Percentiles rank a stretch among this genome's conserved stretches.
phyloP scores from a whole-genome alignment of 495 filamentous ascomycete species.

The Mycothermus thermophilus region DNA sequence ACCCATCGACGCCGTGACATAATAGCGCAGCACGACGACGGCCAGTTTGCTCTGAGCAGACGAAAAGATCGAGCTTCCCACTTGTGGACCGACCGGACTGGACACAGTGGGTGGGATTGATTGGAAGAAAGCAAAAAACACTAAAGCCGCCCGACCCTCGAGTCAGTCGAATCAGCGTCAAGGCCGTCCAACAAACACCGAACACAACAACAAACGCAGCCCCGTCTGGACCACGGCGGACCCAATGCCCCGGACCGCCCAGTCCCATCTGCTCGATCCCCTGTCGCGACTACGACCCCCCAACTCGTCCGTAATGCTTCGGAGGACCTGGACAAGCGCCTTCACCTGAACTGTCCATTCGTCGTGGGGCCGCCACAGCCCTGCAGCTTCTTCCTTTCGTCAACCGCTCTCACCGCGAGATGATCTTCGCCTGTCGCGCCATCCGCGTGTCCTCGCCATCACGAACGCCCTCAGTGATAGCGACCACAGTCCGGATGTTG shows the following conservation, averaged over 20 bases:
- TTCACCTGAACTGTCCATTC: background rate
- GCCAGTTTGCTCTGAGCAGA: constrained; percentile 1
- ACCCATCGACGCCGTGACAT: constrained; percentile 8
- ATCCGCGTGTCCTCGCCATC: constrained; percentile 4
- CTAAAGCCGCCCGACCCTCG: too few relatives aligned
- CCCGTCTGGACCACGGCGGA: too few relatives aligned
- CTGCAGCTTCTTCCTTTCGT: background rate
- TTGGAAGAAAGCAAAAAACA: too few relatives aligned
- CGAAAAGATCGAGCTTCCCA: too few relatives aligned
- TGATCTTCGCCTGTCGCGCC: constrained; percentile 2
- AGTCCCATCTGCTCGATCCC: constrained; percentile 1
- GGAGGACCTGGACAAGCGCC: background rate
- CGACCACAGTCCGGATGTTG: background rate
- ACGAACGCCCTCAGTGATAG: background rate
- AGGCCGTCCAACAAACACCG: too few relatives aligned
- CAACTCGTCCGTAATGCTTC: constrained; percentile 6
- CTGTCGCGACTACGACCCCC: constrained; percentile 4
- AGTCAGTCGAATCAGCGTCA: too few relatives aligned
- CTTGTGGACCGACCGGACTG: too few relatives aligned
- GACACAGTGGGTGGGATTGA: too few relatives aligned
- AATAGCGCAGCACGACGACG: constrained; percentile 5
- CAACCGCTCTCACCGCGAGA: background rate
- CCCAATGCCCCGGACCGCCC: constrained; percentile 1
- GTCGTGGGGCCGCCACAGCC: constrained; percentile 2
- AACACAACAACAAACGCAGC: too few relatives aligned